A percentile compares a stretch with the other conserved stretches of the same genome.
Conservation (phyloP, 768 basidiomycete genomes). For the Rhizopogon rudus region DNA sequence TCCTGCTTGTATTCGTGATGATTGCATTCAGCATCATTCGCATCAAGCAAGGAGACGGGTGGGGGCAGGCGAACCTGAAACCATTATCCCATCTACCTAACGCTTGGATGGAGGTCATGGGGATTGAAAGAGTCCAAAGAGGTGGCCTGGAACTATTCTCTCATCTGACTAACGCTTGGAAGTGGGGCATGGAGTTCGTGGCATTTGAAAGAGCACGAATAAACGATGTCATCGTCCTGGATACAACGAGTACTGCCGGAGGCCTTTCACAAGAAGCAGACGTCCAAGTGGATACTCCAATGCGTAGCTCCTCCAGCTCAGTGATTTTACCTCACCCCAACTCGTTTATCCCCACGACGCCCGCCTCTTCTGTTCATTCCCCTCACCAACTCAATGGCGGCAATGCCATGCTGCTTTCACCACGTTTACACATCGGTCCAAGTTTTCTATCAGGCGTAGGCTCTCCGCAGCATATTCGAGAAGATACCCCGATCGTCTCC, state of each 20-base stretch:
- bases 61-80: neutral
- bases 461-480: neutral
- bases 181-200: neutral
- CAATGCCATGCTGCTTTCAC: neutral
- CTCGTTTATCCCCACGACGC: neutral
- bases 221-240: neutral
- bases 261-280: neutral
- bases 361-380: neutral
- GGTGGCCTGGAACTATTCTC: neutral
- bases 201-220: neutral
- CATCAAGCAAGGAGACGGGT: constrained; percentile 3
- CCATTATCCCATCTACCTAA: neutral
- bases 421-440: neutral
- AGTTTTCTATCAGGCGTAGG: neutral
- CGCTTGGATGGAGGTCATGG: neutral
- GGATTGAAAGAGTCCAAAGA: neutral
- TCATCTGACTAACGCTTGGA: neutral
- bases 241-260: neutral
- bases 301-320: neutral
- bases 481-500: neutral
- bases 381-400: neutral
- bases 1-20: constrained; percentile 24
- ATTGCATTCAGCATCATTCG: constrained; percentile 40
- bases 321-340: no score
- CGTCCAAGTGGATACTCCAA: no score